Conservation (phyloP, 768 basidiomycete species). For the Crepidotus variabilis region DNA sequence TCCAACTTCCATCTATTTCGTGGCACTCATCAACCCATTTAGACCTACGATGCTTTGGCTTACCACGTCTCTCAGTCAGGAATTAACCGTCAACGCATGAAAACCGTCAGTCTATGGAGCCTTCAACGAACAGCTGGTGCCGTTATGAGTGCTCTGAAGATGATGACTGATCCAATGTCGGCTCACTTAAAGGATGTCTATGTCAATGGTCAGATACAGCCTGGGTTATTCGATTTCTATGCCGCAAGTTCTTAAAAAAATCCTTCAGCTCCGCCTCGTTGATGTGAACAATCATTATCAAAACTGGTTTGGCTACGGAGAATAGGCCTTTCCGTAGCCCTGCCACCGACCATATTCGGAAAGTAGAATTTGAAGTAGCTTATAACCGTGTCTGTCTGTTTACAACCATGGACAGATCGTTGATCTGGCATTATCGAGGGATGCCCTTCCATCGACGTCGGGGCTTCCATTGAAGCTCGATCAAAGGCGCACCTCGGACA, state of each 20-base stretch:
- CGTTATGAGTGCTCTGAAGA: conserved; percentile 75
- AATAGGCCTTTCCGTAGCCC: too few species aligned
- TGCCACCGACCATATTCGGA: too few species aligned
- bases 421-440: too few species aligned
- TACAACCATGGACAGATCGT: too few species aligned
- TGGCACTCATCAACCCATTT: conserved; percentile 6
- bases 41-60: conserved; percentile 91
- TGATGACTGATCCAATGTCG: conserved; percentile 68
- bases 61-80: conserved; percentile 92
- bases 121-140: conserved; percentile 90
- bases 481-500: too few species aligned
- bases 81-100: conserved; percentile 79
- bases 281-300: not conserved
- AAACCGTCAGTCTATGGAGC: conserved; percentile 91
- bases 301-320: not conserved
- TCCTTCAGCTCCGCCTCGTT: not conserved
- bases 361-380: too few species aligned
- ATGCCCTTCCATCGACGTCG: too few species aligned
- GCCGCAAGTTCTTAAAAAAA: conserved; percentile 17
- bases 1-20: not conserved
- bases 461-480: too few species aligned
- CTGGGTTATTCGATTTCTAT: conserved; percentile 16
- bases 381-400: too few species aligned
- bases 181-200: conserved; percentile 43
- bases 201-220: conserved; percentile 25